These are phyloP conservation scores for Mariannaea elegans DNA, from an alignment of 2,329 filamentous ascomycete species.

Conservation along the genomic window DNA sequence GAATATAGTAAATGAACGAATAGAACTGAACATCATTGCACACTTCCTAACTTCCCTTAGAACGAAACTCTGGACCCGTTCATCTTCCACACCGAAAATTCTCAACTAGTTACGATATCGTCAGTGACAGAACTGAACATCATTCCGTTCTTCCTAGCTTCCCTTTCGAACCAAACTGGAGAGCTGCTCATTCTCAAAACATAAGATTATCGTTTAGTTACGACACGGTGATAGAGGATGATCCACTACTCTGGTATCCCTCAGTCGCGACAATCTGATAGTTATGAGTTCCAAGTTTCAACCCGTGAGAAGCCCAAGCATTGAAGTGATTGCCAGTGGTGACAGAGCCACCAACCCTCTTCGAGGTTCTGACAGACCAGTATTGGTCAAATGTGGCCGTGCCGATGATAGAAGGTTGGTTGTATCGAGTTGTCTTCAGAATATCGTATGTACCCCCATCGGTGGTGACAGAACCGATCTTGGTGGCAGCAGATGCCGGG, in stretches of 20 bases:
- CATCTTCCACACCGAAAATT: too few species aligned
- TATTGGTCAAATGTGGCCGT: conserved; percentile 62
- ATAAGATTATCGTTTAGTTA: too few species aligned
- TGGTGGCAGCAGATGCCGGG: conserved; percentile 44
- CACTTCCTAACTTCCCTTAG: too few species aligned
- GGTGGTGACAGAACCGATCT: conserved; percentile 46
- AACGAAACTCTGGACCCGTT: too few species aligned
- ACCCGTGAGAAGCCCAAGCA: conserved; percentile 59
- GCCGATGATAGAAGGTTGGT: conserved; percentile 59
- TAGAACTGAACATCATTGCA: too few species aligned
- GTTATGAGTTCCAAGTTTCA: conserved; percentile 58
- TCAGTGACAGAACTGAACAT: too few species aligned
- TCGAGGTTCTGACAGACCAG: conserved; percentile 59
- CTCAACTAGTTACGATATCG: too few species aligned
- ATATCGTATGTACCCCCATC: conserved; percentile 52
- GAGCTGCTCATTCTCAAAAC: too few species aligned
- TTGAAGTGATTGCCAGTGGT: conserved; percentile 60
- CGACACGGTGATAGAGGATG: conserved; percentile 55
- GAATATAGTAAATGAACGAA: too few species aligned
- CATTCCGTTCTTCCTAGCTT: too few species aligned
- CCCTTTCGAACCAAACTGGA: too few species aligned
- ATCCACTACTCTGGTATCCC: conserved; percentile 60
- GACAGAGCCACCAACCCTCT: conserved; percentile 60
- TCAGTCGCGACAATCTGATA: conserved; percentile 66
- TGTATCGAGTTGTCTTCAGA: conserved; percentile 47